A percentile compares a stretch with the other conserved stretches of the same genome.
Evolutionary conservation across 352 stramenopile genomes (phyloP).

Genomic region (Phytophthora colocasiae): DNA sequence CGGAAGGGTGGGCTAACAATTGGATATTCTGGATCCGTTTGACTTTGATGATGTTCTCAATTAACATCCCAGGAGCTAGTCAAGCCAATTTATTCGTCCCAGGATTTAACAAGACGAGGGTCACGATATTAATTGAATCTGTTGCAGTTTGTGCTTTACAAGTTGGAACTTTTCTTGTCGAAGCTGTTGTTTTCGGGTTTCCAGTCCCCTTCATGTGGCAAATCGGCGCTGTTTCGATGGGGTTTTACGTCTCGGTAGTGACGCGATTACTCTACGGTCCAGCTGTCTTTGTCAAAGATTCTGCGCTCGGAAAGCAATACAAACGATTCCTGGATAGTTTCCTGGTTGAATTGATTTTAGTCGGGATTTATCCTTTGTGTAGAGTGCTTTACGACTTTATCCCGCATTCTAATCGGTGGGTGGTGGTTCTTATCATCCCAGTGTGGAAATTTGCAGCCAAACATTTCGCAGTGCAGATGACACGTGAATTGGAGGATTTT

Average conservation of each 20-base stretch:
- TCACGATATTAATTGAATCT: neutral
- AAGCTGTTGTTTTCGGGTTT: neutral
- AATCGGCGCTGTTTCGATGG: neutral
- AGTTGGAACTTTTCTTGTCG: neutral
- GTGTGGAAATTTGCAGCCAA: constrained; percentile 21
- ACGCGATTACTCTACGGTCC: neutral
- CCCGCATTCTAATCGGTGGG: neutral
- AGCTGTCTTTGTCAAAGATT: constrained; percentile 1
- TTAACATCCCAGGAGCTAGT: neutral
- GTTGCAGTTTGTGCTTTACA: neutral
- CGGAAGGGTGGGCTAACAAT: constrained; percentile 1
- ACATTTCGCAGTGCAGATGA: neutral
- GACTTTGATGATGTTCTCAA: neutral
- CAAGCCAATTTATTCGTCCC: neutral
- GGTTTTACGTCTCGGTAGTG: constrained; percentile 4
- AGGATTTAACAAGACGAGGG: neutral
- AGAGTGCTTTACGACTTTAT: constrained; percentile 6
- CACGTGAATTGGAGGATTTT: constrained; percentile 17
- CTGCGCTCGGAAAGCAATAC: neutral
- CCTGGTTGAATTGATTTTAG: neutral
- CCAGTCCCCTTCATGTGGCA: constrained; percentile 4
- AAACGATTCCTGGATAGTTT: neutral
- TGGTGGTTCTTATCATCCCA: constrained; percentile 4
- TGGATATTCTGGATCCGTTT: constrained; percentile 11
- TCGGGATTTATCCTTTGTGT: constrained; percentile 4